These are phyloP conservation scores for Persicaria maculosa DNA, from an alignment of 148 eudicot species.

Conservation along the genomic window DNA sequence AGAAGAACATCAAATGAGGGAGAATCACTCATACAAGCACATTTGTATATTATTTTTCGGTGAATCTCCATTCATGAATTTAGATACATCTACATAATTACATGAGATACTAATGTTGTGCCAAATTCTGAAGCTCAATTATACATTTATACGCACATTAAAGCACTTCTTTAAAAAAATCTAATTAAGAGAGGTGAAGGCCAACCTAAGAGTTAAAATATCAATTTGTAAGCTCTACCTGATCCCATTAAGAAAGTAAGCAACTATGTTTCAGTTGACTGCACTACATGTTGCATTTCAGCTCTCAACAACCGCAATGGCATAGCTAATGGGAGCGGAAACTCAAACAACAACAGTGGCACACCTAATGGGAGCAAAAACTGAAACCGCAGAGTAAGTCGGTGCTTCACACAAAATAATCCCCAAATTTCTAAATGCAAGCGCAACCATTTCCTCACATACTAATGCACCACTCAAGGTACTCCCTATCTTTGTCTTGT, in stretches of 20 bases:
- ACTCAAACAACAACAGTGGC: constrained; percentile 21
- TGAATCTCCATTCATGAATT: not conserved
- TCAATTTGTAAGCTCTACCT: constrained; percentile 31
- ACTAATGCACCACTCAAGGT: constrained; percentile 84
- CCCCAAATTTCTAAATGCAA: constrained; percentile 84
- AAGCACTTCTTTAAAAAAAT: not conserved
- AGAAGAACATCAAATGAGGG: constrained; percentile 1
- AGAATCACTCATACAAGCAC: not conserved
- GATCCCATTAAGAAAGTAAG: constrained; percentile 75
- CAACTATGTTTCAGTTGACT: constrained; percentile 66
- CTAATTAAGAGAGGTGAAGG: not conserved
- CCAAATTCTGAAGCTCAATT: not conserved
- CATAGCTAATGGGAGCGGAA: constrained; percentile 70
- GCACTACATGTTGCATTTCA: constrained; percentile 51
- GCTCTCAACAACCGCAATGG: constrained; percentile 87
- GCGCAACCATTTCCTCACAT: constrained; percentile 60
- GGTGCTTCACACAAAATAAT: constrained; percentile 69
- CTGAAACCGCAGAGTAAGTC: constrained; percentile 51
- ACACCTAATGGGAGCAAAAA: no score
- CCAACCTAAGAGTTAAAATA: not conserved
- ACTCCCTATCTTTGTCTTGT: constrained; percentile 83
- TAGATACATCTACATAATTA: not conserved
- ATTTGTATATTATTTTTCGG: not conserved
- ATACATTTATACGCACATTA: not conserved
- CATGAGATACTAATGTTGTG: no score